Conservation (phyloP, 2,329 filamentous ascomycete species). For the Laburnicola sp. region DNA sequence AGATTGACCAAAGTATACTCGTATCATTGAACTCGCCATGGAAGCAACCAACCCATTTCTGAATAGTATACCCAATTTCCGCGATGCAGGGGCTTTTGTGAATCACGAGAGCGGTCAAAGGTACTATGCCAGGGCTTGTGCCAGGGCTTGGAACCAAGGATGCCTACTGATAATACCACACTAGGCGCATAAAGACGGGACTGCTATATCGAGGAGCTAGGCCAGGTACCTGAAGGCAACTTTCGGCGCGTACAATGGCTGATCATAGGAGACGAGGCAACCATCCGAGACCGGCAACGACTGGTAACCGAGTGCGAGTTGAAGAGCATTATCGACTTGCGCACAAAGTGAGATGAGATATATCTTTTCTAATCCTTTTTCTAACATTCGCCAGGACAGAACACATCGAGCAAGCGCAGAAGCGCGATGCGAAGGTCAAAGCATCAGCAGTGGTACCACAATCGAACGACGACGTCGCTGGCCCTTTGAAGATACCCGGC, state of each 20-base stretch:
- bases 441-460: conserved; percentile 50
- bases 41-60: conserved; percentile 19
- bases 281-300: conserved; percentile 62
- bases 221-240: conserved; percentile 29
- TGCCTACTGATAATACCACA: neutral
- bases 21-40: too few species aligned
- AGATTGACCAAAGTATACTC: too few species aligned
- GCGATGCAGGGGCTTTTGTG: conserved; percentile 40
- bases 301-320: conserved; percentile 66
- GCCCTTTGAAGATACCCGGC: conserved; percentile 65
- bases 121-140: conserved; percentile 10
- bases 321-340: conserved; percentile 75
- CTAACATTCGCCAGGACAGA: conserved; percentile 61
- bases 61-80: conserved; percentile 42
- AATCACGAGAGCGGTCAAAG: conserved; percentile 26
- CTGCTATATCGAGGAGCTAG: conserved; percentile 42
- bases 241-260: neutral
- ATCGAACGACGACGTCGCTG: conserved; percentile 56
- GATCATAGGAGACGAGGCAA: conserved; percentile 65
- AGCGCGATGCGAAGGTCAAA: conserved; percentile 56
- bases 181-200: conserved; percentile 30
- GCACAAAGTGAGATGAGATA: conserved; percentile 63
- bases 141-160: neutral
- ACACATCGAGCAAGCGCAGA: conserved; percentile 68
- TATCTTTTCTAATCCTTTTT: neutral